phyloP scores from a whole-genome alignment of 2,329 filamentous ascomycete species.

The Penicillium capsulatum region DNA sequence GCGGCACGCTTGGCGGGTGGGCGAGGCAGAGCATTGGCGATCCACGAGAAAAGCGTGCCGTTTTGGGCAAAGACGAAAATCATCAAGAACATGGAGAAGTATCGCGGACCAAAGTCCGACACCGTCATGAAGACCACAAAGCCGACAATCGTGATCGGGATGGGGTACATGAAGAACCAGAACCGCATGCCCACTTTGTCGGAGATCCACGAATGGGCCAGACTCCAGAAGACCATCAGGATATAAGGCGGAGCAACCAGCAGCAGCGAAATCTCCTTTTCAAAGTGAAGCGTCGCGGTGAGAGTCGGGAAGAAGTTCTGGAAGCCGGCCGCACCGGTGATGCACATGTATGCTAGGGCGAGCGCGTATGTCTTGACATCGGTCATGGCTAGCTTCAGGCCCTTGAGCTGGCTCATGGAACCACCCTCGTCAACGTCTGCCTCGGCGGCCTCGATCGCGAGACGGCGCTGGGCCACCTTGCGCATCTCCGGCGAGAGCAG shows the following conservation, averaged over 20 bases:
- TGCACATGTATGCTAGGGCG: slow-evolving; percentile 45
- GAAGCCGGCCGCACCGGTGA: slow-evolving; percentile 48
- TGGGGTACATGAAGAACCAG: slow-evolving; percentile 53
- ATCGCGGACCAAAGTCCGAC: slow-evolving; percentile 49
- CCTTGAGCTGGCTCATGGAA: slow-evolving; percentile 46
- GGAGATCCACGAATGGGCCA: slow-evolving; percentile 44
- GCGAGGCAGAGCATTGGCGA: slow-evolving; percentile 49
- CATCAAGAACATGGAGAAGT: slow-evolving; percentile 55
- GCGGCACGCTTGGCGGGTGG: slow-evolving; percentile 54
- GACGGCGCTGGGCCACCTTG: slow-evolving; percentile 45
- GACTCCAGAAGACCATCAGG: slow-evolving; percentile 50
- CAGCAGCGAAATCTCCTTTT: slow-evolving; percentile 47
- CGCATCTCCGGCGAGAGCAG: slow-evolving; percentile 43
- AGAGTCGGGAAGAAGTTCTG: slow-evolving; percentile 56
- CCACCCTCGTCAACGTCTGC: slow-evolving; percentile 48
- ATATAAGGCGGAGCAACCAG: slow-evolving; percentile 53
- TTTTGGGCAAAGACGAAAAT: slow-evolving; percentile 51
- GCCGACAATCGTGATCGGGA: slow-evolving; percentile 49
- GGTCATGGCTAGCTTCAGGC: slow-evolving; percentile 50
- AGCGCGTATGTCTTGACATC: slow-evolving; percentile 50
- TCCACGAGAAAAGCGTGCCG: slow-evolving; percentile 36
- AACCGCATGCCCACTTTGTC: slow-evolving; percentile 47
- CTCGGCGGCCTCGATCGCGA: slow-evolving; percentile 50
- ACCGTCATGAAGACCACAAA: slow-evolving; percentile 55
- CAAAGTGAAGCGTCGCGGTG: slow-evolving; percentile 45